Base-by-base conservation (phyloP, 148 eudicot species). In the Rhododendron molle region DNA sequence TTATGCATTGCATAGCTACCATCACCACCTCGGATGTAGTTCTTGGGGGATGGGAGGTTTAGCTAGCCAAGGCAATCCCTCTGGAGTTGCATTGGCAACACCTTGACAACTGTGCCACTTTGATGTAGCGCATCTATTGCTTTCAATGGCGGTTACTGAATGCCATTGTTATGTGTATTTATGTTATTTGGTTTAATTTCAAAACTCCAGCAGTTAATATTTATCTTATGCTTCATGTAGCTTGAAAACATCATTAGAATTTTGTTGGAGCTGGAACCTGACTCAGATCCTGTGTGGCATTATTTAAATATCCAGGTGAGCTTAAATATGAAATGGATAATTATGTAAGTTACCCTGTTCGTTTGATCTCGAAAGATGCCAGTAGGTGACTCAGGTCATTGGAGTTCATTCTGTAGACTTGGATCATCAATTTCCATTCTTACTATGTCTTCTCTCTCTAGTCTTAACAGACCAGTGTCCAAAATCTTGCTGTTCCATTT, bases 211-310 rank as follows among this genome's bases (percentile, higher is more conserved):
- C 44, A 23, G n/a, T 77, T 89, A 78, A 47, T 62, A n/a, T 58
- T 36, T 85, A 69, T 44, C 36, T 83, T 73, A 50, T 86, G 87
- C 85, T 86, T 87, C 85, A n/a, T 91, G 87, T 85, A 97, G 99
- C 99, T 97, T 90, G 99, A 97, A 89, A 95, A 91, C 86, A 93
- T 91, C 28, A 96, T 94, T 90, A 94, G 99, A 85, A 93, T 97
- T 92, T 92, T 97, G 52, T 83, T 95, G 95, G 99, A 95, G 89
- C 92, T 97, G 87, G 99, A 97, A 88, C 98, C 99, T 54, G 99
- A 94, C 85, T 92, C 98, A 60, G 99, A 97, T 93, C 99, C 98
- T 88, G 96, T 97, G 74, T 92, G 97, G 95, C 96, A 94, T 88
- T 97, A 97, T 89, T 88, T 97, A 86, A 94, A 90, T 87, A 92